Percentiles rank a stretch among this genome's conserved stretches.
Evolutionary conservation across 371 early-diverging fungal genomes (phyloP).

Genomic region (Smittium culicis): DNA sequence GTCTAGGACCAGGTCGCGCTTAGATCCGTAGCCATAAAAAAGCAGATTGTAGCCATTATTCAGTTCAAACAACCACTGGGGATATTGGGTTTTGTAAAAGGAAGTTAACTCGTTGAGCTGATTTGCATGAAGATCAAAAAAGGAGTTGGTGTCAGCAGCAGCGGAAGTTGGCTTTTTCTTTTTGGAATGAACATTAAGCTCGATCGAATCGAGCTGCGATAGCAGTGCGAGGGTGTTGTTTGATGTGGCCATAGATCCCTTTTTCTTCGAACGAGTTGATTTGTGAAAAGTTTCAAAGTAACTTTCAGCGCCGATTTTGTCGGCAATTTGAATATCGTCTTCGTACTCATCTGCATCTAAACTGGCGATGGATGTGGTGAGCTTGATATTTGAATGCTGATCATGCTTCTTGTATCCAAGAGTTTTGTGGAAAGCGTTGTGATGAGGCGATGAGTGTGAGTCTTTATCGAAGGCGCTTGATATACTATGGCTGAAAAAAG

Average conservation of each 20-base stretch:
- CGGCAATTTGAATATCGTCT: slow-evolving; percentile 15
- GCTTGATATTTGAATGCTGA: too few relatives aligned
- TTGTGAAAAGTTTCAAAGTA: slow-evolving; percentile 7
- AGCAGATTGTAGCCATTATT: slow-evolving; percentile 60
- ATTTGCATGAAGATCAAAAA: slow-evolving; percentile 34
- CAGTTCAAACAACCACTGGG: slow-evolving; percentile 75
- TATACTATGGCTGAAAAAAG: too few relatives aligned
- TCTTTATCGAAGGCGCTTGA: too few relatives aligned
- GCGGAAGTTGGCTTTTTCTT: slow-evolving; percentile 32
- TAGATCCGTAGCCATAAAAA: slow-evolving; percentile 85
- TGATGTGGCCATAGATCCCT: slow-evolving; percentile 39
- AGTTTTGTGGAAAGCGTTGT: too few relatives aligned
- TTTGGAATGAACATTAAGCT: slow-evolving; percentile 38
- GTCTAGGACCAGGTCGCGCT: slow-evolving; percentile 50
- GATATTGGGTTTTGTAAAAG: slow-evolving; percentile 38
- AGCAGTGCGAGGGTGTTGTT: slow-evolving; percentile 64
- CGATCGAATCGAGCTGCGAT: slow-evolving; percentile 36
- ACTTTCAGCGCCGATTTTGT: background rate
- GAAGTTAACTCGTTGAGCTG: background rate
- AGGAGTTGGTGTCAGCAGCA: slow-evolving; percentile 38
- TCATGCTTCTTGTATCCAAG: too few relatives aligned
- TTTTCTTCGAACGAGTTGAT: background rate
- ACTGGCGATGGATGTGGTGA: too few relatives aligned
- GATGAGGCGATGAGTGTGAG: too few relatives aligned
- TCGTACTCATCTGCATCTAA: background rate